These are phyloP conservation scores for Penicillium psychrofluorescens DNA, from an alignment of 495 filamentous ascomycete genomes.

Conservation along the genomic window DNA sequence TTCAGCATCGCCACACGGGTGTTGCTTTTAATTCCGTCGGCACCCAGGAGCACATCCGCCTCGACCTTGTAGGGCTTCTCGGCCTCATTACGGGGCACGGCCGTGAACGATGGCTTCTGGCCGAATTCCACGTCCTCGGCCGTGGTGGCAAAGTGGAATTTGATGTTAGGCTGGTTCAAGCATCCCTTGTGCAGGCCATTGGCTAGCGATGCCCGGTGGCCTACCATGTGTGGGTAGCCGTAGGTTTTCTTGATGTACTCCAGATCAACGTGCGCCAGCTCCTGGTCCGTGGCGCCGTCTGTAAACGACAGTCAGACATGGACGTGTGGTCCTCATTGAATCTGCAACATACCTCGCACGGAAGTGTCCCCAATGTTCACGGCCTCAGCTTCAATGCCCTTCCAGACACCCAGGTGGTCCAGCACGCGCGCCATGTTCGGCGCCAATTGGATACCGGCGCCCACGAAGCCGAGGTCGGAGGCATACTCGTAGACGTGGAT, in stretches of 20 bases:
- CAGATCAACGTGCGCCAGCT: conserved; percentile 65
- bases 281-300: conserved; percentile 60
- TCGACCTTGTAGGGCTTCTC: conserved; percentile 44
- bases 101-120: conserved; percentile 47
- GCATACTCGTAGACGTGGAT: conserved; percentile 70
- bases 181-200: conserved; percentile 61
- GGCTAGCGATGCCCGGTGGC: conserved; percentile 69
- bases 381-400: conserved; percentile 57
- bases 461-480: conserved; percentile 70
- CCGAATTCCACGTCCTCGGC: conserved; percentile 47
- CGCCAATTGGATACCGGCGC: conserved; percentile 75
- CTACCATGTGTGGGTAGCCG: conserved; percentile 69
- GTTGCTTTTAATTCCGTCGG: conserved; percentile 66
- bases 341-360: conserved; percentile 35
- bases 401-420: conserved; percentile 61
- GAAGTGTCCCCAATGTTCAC: conserved; percentile 46
- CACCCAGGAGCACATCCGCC: conserved; percentile 62
- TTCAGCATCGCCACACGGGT: conserved; percentile 58
- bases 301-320: neutral
- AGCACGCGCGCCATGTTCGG: conserved; percentile 74
- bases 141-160: conserved; percentile 58
- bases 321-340: neutral
- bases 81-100: conserved; percentile 46
- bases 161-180: conserved; percentile 53
- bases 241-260: conserved; percentile 60